phyloP scores from a whole-genome alignment of 352 stramenopile species.

The Phytophthora pistaciae region DNA sequence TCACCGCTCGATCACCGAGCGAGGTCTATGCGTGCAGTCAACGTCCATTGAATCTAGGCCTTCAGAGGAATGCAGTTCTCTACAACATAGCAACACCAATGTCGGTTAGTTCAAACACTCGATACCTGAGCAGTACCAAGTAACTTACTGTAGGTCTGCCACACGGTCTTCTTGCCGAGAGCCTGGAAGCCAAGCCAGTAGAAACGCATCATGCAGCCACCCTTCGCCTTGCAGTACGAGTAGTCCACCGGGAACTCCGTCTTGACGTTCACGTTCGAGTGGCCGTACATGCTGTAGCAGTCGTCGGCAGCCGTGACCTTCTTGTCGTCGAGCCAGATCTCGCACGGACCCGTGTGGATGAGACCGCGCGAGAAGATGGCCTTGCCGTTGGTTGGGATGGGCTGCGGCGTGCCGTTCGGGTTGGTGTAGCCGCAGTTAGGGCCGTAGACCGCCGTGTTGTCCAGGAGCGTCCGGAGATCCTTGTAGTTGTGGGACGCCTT shows the following conservation, averaged over 20 bases:
- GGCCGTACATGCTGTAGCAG: conserved; percentile 9
- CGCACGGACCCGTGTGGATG: not conserved
- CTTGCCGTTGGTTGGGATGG: not conserved
- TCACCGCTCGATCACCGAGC: not conserved
- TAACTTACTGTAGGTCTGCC: conserved; percentile 13
- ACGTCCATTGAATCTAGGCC: not conserved
- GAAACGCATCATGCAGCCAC: conserved; percentile 23
- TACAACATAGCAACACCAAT: not conserved
- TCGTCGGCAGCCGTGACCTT: too few relatives aligned
- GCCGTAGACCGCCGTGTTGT: not conserved
- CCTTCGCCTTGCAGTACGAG: conserved; percentile 1
- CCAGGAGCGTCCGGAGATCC: not conserved
- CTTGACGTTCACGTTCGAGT: conserved; percentile 8
- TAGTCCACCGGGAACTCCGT: conserved; percentile 33
- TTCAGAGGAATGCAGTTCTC: not conserved
- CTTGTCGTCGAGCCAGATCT: not conserved
- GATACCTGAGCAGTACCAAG: not conserved
- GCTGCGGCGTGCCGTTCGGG: not conserved
- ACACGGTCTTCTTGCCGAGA: conserved; percentile 14
- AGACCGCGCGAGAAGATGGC: not conserved
- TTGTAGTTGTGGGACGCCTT: not conserved
- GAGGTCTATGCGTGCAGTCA: too few relatives aligned
- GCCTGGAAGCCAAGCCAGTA: conserved; percentile 36
- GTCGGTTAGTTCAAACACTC: not conserved
- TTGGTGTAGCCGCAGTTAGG: not conserved